Base-by-base conservation (phyloP, 768 basidiomycete genomes). In the Sarcomyxa edulis region DNA sequence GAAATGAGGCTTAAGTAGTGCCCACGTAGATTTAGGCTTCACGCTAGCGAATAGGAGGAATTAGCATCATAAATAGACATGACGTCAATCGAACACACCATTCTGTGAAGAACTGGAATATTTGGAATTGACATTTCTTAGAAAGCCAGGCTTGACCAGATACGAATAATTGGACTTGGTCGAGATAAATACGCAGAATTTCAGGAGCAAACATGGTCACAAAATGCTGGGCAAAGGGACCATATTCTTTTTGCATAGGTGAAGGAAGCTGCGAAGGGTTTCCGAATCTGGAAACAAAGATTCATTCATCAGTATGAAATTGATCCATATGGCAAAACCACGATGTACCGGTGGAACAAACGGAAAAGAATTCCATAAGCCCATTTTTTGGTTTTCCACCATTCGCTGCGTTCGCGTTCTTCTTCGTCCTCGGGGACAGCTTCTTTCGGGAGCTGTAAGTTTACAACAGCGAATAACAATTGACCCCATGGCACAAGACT, bases 321-420 rank as follows among this genome's bases (percentile, higher is more conserved):
- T 24, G 41, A 20, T 14, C 6, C 7, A 7, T 9, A 18, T 7
- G 4, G 7, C 39, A 16, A 29, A 35, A 24, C 7, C 7, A 28
- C 10, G 35, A 36, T 54, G 5, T 39, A 81, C 74, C 84, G 72
- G 51, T 84, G 83, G 71, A 92, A 92, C 11, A 92, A 64, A 16
- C 81, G 68, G 24, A 85, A 84, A 6, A 95, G 66, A 25, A 78
- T 78, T n/a, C 72, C 76, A 53, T 83, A 92, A 1, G 91, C 87
- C 92, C 91, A 94, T 55, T 95, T 95, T 65, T 94, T 94, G 7
- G 84, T 74, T 54, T 82, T 84, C 85, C 89, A 90, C 91, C 92
- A 95, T 50, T 88, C 84, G 32, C 69, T 76, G 32, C 69, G 70
- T 62, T 92, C 88, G 24, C 85, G 68, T 11, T 84, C 84, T 5